Base-by-base conservation (phyloP, 2,329 filamentous ascomycete species). In the Elsinoe arachidis region DNA sequence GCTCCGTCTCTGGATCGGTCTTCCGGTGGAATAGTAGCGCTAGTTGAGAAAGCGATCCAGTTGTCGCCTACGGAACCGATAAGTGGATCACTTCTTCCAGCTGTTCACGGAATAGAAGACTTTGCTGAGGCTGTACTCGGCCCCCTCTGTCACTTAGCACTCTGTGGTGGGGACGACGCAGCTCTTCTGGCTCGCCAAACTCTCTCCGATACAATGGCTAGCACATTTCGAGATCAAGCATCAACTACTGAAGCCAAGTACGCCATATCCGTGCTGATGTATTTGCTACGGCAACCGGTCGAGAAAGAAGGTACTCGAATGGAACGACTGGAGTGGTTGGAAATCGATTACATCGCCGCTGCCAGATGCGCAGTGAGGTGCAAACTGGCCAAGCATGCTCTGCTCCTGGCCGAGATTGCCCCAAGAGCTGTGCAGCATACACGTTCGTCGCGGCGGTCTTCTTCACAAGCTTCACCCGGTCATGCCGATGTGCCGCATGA, bases 341-440 rank as follows among this genome's bases (percentile, higher is more conserved):
- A 95, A 23, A 75, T 97, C 23, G 87, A 97, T 67, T 87, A 86
- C 62, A 70, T 83, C 2, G 73, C 80, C 59, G 86, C 86, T 21
- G 84, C 90, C 1, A 73, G 78, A 23, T 87, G 90, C 37, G 91
- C 91, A 5, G 81, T 83, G 10, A 75, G 76, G 58, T 96, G 92
- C 67, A 84, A 86, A 14, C 90, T 97, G 85, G 86, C 87, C 68
- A 93, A 93, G 68, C 88, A 87, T 4, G 89, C 92, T 2, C 76
- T 99, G 1, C 73, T 96, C 6, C 87, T 97, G 64, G 81, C 86
- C 3, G 93, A 99, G 69, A 79, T 90, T 21, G 57, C 62, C 4
- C 35, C 57, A 19, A 55, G 44, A 7, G 21, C 46, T 26, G 30
- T 44, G 3, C 33, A 33, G 15, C 23, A n/a, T n/a, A 14, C 43